Evolutionary conservation across 2,329 filamentous ascomycete species (phyloP), one percentile per base, ranked within the genome.

Genomic region (Talaromyces verruculosus): DNA sequence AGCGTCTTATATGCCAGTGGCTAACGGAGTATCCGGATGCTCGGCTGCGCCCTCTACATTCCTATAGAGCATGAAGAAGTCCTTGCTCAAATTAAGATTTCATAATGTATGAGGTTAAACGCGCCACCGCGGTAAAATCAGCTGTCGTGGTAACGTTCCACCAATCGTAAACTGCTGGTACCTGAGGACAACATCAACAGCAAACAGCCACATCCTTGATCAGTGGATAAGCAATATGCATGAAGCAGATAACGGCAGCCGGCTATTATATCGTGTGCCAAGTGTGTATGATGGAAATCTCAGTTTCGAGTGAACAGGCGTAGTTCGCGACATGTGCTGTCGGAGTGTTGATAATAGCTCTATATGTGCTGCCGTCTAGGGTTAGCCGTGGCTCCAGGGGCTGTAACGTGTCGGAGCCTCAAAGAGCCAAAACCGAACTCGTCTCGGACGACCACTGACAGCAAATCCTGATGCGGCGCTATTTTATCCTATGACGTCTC

Each of bases 351-450:
- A 57, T 37, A 57, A 57, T 37, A 22, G 53, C 53, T 35, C 51
- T 37, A 59, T 59, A 59, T 30, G 51, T 59, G 19, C 33, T 45
- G 22, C 37, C 57, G 11, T 28, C 22, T 60, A 60, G 57, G 37
- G 57, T 19, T 43, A 60, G 57, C 57, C 10, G 37, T 17, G 37
- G n/a, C 35, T 28, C 37, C 39, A 60, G 57, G 57, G 57, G 37
- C 57, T 60, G 57, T 45, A 45, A 45, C 37, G 57, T 60, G 57
- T 60, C 57, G 30, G 37, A 60, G 57, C 22, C 39, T 43, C 57
- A 43, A 17, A 11, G 33, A 41, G 57, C n/a, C 35, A 60, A 60
- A 37, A 43, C 57, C 57, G 22, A 45, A 37, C 33, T 30, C 2
- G 53, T 57, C 53, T 57, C 53, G 19, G 19, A 19, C 30, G 30